Percentiles rank a stretch among this genome's conserved stretches.
phyloP scores from a whole-genome alignment of 2,329 filamentous ascomycete species.

The Chlorencoelia australis region DNA sequence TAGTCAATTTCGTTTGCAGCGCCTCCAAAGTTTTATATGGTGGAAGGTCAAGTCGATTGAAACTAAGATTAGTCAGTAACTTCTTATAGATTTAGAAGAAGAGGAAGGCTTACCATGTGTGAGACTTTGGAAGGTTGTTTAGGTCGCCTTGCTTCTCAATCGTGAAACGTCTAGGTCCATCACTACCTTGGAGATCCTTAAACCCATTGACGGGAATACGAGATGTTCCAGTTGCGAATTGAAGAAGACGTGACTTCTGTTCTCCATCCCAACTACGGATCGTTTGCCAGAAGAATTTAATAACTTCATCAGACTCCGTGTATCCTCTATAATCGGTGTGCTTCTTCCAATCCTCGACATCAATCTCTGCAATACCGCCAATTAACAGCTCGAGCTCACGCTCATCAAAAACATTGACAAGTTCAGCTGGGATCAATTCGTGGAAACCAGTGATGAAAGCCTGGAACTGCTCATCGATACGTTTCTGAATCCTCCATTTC shows the following conservation, averaged over 20 bases:
- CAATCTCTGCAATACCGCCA: conserved; percentile 98
- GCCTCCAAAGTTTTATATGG: conserved; percentile 83
- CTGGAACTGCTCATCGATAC: conserved; percentile 95
- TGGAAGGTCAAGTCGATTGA: conserved; percentile 93
- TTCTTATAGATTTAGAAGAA: conserved; percentile 1
- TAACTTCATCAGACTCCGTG: conserved; percentile 93
- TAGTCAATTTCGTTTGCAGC: conserved; percentile 82
- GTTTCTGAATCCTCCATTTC: conserved; percentile 98
- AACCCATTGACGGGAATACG: conserved; percentile 98
- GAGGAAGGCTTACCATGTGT: conserved; percentile 70
- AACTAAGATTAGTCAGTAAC: conserved; percentile 43
- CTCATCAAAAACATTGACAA: conserved; percentile 98
- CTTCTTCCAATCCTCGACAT: conserved; percentile 99
- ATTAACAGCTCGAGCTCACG: conserved; percentile 93
- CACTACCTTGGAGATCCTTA: conserved; percentile 95
- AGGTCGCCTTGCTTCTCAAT: conserved; percentile 96
- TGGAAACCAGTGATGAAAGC: conserved; percentile 97
- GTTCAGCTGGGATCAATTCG: conserved; percentile 88
- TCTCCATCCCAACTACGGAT: conserved; percentile 96
- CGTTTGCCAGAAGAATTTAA: conserved; percentile 98
- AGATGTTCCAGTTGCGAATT: conserved; percentile 95
- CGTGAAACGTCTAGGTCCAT: conserved; percentile 89
- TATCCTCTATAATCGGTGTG: conserved; percentile 98
- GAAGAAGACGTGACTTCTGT: conserved; percentile 90
- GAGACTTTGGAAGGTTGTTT: conserved; percentile 85